A percentile compares a stretch with the other conserved stretches of the same genome.
Conservation (phyloP, 1,284 basidiomycete species). For the Pseudozyma sp. region DNA sequence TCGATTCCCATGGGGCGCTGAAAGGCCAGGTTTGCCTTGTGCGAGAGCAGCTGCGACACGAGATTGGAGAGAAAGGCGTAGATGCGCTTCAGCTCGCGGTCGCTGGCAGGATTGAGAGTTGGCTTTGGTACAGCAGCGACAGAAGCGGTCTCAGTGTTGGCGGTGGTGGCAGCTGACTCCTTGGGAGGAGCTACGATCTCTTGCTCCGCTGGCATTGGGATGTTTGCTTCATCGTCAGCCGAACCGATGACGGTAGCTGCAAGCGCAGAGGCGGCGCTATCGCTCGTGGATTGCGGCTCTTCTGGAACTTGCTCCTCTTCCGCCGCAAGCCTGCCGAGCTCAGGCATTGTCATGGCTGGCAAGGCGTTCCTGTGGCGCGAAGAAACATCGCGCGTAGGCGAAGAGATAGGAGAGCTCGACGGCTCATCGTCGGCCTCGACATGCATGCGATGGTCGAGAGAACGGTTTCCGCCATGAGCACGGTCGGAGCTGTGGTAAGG, state of each 20-base stretch:
- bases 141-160: neutral
- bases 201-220: neutral
- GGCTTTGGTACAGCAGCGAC: slow-evolving; percentile 7
- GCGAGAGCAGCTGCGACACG: slow-evolving; percentile 40
- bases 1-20: slow-evolving; percentile 38
- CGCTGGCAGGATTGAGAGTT: slow-evolving; percentile 8
- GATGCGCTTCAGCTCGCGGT: slow-evolving; percentile 37
- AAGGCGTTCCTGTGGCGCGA: slow-evolving; percentile 19
- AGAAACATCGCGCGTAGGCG: slow-evolving; percentile 45
- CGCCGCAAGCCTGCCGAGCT: slow-evolving; percentile 10
- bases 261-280: slow-evolving; percentile 4
- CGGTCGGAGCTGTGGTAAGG: slow-evolving; percentile 35
- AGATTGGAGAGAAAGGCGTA: slow-evolving; percentile 47
- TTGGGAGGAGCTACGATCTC: neutral
- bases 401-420: slow-evolving; percentile 50
- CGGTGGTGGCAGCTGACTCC: neutral
- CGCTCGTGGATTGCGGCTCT: neutral
- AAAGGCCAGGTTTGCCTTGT: slow-evolving; percentile 48
- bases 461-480: slow-evolving; percentile 4
- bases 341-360: slow-evolving; percentile 8
- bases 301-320: neutral
- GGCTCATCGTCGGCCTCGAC: slow-evolving; percentile 30
- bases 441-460: slow-evolving; percentile 23
- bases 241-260: slow-evolving; percentile 1
- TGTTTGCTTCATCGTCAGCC: neutral